Percentiles rank a stretch among this genome's conserved stretches.
Conservation (phyloP, 2,329 filamentous ascomycete genomes). For the Calonectria henricotiae region DNA sequence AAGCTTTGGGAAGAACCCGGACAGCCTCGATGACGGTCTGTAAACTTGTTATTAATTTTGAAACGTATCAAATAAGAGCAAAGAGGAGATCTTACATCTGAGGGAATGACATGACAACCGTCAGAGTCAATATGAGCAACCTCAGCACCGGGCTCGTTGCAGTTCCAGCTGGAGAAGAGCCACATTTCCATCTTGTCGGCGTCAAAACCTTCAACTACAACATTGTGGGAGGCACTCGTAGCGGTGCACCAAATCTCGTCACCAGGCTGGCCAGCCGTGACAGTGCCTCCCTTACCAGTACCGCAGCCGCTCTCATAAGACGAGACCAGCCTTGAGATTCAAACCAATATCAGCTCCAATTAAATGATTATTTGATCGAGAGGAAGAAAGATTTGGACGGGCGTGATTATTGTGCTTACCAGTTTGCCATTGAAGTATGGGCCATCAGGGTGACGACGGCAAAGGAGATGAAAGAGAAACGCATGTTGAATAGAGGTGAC, state of each 20-base stretch:
- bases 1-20: not conserved
- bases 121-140: constrained; percentile 4
- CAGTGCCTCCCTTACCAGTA: constrained; percentile 2
- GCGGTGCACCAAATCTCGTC: constrained; percentile 9
- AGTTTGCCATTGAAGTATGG: not conserved
- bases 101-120: constrained; percentile 12
- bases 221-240: constrained; percentile 11
- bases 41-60: not conserved
- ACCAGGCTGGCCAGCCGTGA: not conserved
- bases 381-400: not conserved
- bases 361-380: not conserved
- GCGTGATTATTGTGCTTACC: not conserved
- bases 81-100: not conserved
- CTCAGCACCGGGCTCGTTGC: not conserved
- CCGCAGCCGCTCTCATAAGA: constrained; percentile 11
- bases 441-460: constrained; percentile 1
- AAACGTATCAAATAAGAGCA: not conserved
- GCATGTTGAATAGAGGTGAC: not conserved
- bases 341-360: not conserved
- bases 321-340: not conserved
- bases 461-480: not conserved
- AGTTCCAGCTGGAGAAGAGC: constrained; percentile 16
- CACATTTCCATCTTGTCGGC: constrained; percentile 22
- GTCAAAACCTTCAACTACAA: not conserved
- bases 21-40: constrained; percentile 12